A percentile compares a stretch with the other conserved stretches of the same genome.
These are phyloP conservation scores for Trichoderma harzianum DNA, from an alignment of 2,329 filamentous ascomycete species.

Conservation along the genomic window DNA sequence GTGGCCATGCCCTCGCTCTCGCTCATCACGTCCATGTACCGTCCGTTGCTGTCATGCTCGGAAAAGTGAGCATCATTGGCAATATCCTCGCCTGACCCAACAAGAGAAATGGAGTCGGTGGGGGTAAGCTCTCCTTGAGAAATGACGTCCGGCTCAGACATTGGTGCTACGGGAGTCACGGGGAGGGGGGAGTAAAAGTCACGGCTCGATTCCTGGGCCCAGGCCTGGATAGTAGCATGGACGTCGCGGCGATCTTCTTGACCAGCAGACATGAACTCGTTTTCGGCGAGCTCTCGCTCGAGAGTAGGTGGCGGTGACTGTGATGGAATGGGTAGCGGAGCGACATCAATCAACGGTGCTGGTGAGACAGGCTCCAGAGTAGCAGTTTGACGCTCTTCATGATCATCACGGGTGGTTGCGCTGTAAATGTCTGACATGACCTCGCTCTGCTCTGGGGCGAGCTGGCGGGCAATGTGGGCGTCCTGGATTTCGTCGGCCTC, in stretches of 20 bases:
- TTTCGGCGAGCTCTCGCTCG: conserved; percentile 36
- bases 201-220: conserved; percentile 53
- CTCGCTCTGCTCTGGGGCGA: conserved; percentile 47
- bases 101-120: conserved; percentile 55
- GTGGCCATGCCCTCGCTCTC: conserved; percentile 58
- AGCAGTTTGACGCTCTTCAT: conserved; percentile 24
- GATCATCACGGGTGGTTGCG: conserved; percentile 46
- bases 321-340: conserved; percentile 21
- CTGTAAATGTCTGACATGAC: conserved; percentile 55
- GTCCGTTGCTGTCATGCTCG: conserved; percentile 36
- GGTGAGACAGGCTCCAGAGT: conserved; percentile 24
- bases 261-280: conserved; percentile 53
- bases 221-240: conserved; percentile 62
- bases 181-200: conserved; percentile 62
- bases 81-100: conserved; percentile 49
- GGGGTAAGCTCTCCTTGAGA: conserved; percentile 56
- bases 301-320: conserved; percentile 28
- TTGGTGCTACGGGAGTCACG: conserved; percentile 45
- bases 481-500: conserved; percentile 44
- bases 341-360: conserved; percentile 33
- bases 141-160: conserved; percentile 51
- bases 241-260: conserved; percentile 46
- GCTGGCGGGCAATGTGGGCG: conserved; percentile 37
- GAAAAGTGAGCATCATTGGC: conserved; percentile 42
- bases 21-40: conserved; percentile 55